Evolutionary conservation across 2,329 filamentous ascomycete genomes (phyloP).

Genomic region (Diaporthe sp.): DNA sequence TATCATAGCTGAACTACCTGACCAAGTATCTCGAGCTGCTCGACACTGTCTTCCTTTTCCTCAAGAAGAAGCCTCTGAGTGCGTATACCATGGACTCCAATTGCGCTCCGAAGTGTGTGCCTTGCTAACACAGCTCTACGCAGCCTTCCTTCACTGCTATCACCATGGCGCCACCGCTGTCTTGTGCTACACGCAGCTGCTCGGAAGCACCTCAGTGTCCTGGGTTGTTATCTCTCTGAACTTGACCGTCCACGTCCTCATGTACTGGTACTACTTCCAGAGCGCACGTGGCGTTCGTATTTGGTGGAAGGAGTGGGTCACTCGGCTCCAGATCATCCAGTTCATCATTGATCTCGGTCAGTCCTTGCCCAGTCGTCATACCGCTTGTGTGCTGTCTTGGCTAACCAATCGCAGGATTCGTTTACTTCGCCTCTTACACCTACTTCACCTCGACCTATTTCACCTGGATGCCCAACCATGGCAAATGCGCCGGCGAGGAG

Average conservation of each 20-base stretch:
- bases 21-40: conserved; percentile 98
- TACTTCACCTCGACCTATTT: conserved; percentile 97
- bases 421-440: conserved; percentile 99
- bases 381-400: background rate
- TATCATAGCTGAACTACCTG: conserved; percentile 88
- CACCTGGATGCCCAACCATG: conserved; percentile 84
- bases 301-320: conserved; percentile 99
- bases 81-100: conserved; percentile 49
- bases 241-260: conserved; percentile 94
- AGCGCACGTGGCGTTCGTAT: conserved; percentile 94
- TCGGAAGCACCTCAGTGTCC: conserved; percentile 92
- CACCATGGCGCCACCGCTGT: conserved; percentile 97
- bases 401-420: conserved; percentile 75
- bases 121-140: conserved; percentile 48
- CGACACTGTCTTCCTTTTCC: conserved; percentile 95
- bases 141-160: conserved; percentile 97
- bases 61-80: conserved; percentile 99
- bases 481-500: conserved; percentile 94
- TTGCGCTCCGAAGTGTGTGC: background rate
- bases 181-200: conserved; percentile 97
- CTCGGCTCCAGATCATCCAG: conserved; percentile 95
- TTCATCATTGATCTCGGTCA: conserved; percentile 96
- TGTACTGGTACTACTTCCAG: conserved; percentile 99
- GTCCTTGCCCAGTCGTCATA: conserved; percentile 49
- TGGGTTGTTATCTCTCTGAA: conserved; percentile 97